Base-by-base conservation (phyloP, 2,329 filamentous ascomycete genomes). In the Thelonectria olida region DNA sequence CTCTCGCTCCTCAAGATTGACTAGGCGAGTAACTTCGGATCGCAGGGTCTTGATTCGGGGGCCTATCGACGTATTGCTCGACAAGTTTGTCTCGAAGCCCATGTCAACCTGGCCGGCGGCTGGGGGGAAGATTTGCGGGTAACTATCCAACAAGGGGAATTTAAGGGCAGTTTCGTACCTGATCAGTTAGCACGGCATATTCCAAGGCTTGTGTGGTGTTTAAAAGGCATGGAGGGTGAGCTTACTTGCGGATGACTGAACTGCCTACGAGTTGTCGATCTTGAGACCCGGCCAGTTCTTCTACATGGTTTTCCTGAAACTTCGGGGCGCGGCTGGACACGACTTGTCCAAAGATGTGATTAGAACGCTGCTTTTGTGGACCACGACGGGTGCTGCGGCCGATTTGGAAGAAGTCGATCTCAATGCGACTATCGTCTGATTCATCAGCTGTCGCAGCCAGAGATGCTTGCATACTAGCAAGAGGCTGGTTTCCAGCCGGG, bases 61-160 rank as follows among this genome's bases (percentile, higher is more conserved):
- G 12, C 89, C 88, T n/a, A 96, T 89, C 7, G 85, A 84, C 10
- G 91, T 89, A 54, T 93, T 92, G 1, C 92, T 93, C 3, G 90
- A 90, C 48, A 98, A 79, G 2, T 88, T 83, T 44, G 88, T 85
- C 42, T 78, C 81, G 27, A 89, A 74, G 61, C 73, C 71, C 59
- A 82, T 69, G 22, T 68, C 67, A 2, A 73, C 62, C 59, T 78
- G 66, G 53, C 71, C 72, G 51, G 74, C 67, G 2, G 74, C 74
- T 52, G 82, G 78, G 17, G 82, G 74, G 75, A 94, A 93, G 54
- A 97, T 90, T 27, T 81, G 80, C 1, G 96, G 96, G 73, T 92
- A 97, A 74, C 93, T 97, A 73, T 96, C 89, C 31, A 97, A 84
- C 25, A 94, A 73, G 1, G 95, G 93, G 72, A 93, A 96, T 1